Evolutionary conservation across 106 monocot species (phyloP), one percentile per base, ranked within the genome.

Genomic region (Dioscorea zingiberensis): DNA sequence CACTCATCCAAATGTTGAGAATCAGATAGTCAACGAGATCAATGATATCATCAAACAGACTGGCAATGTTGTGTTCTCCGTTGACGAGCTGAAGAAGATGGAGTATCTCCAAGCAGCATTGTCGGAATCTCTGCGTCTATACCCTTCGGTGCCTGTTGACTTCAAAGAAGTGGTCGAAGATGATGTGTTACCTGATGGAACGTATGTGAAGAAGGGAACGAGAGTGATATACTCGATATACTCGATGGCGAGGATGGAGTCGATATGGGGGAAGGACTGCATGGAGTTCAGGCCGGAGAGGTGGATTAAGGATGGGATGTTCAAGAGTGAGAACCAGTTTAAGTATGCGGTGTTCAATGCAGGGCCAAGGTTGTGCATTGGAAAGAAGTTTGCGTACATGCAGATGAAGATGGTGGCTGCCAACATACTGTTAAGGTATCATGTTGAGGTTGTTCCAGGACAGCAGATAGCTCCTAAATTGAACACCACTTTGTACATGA

Each of bases 321-420:
- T 88, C 47, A 71, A 62, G 3, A 64, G 56, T 23, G 95, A 88
- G 79, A 95, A 67, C 74, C 74, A 60, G 67, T 95, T 85, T 72
- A 95, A 88, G 77, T 91, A 85, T 64, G 56, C 74, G 22, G 95
- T 95, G 69, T 95, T 95, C 68, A 95, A 95, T 68, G 91, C 79
- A 13, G 95, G 95, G 21, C 95, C 91, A 12, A 78, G 95, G 78
- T 67, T 95, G 19, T 95, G 95, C 72, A 53, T 95, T 10, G 95
- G 95, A n/a, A 95, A 95, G 83, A 87, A 81, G 71, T 95, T 95
- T 56, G 95, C 95, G 0, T 95, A 91, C 81, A 69, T 73, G 76
- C 95, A 95, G 85, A 95, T 95, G 95, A 95, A 95, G 76, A 86
- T 77, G 83, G 81, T 83, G 68, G 87, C 81, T n/a, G 82, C 91